A percentile compares a stretch with the other conserved stretches of the same genome.
phyloP scores from a whole-genome alignment of 306 rosid genomes.

The Nissolia schottii region DNA sequence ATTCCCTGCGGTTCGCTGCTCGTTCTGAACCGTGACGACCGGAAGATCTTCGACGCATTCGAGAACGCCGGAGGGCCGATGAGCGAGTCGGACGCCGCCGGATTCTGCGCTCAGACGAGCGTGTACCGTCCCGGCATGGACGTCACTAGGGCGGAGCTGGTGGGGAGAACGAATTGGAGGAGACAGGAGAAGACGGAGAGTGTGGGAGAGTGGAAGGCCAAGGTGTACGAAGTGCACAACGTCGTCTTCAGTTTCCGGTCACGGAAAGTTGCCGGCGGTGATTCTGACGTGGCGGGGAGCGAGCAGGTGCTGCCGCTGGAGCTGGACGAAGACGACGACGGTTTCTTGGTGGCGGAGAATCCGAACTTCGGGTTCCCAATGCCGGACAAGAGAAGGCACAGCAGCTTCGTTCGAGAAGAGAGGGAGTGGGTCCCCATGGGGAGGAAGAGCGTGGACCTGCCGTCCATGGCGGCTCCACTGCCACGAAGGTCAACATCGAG shows the following conservation, averaged over 20 bases:
- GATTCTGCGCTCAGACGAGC: conserved; percentile 74
- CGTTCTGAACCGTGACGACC: conserved; percentile 69
- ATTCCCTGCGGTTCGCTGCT: conserved; percentile 54
- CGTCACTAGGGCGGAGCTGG: conserved; percentile 75
- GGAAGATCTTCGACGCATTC: conserved; percentile 70
- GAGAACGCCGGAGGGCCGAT: conserved; percentile 72
- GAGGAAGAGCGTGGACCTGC: conserved; percentile 72
- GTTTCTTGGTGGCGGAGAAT: conserved; percentile 74
- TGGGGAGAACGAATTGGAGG: conserved; percentile 79
- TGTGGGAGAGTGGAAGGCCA: conserved; percentile 83
- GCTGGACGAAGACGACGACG: conserved; percentile 88
- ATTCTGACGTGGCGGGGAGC: conserved; percentile 66
- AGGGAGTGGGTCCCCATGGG: conserved; percentile 64
- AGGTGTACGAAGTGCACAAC: conserved; percentile 72
- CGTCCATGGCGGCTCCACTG: conserved; percentile 31
- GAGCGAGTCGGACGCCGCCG: conserved; percentile 66
- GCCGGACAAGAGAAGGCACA: conserved; percentile 63
- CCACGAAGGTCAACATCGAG: conserved; percentile 31
- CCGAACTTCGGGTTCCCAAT: conserved; percentile 49
- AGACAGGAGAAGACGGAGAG: conserved; percentile 78
- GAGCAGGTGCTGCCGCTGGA: conserved; percentile 79
- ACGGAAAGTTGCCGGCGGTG: conserved; percentile 50
- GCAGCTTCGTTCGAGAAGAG: conserved; percentile 72
- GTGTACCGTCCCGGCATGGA: conserved; percentile 90
- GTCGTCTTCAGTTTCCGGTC: conserved; percentile 85